These are phyloP conservation scores for Pleurotus sapidus DNA, from an alignment of 768 basidiomycete genomes.

Conservation along the genomic window DNA sequence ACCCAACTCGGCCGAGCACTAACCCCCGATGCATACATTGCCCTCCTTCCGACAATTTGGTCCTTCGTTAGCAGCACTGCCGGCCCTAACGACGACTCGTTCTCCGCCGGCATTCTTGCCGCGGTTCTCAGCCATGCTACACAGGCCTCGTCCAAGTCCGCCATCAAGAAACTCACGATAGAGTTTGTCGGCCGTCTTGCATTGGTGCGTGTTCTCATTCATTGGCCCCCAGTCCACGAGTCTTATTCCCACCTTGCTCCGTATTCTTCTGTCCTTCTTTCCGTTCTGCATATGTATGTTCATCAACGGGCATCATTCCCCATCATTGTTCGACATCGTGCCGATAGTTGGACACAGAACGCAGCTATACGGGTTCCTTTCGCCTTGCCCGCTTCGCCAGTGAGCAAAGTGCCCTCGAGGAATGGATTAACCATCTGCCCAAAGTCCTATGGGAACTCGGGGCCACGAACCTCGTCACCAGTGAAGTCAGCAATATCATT, in stretches of 20 bases:
- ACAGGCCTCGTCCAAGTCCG: slow-evolving; percentile 54
- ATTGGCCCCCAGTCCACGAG: neutral
- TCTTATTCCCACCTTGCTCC: neutral
- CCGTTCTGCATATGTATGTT: neutral
- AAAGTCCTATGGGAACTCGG: slow-evolving; percentile 86
- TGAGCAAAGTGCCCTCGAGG: slow-evolving; percentile 35
- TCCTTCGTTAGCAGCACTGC: slow-evolving; percentile 54
- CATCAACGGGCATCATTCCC: neutral
- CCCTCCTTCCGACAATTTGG: slow-evolving; percentile 79
- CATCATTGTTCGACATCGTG: neutral
- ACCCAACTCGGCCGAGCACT: slow-evolving; percentile 49
- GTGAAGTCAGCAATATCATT: slow-evolving; percentile 48
- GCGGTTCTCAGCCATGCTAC: slow-evolving; percentile 68
- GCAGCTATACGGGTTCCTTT: slow-evolving; percentile 50
- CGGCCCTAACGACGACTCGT: slow-evolving; percentile 13
- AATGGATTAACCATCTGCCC: slow-evolving; percentile 78
- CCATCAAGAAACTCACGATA: slow-evolving; percentile 62
- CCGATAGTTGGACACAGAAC: slow-evolving; percentile 57
- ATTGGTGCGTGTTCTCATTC: slow-evolving; percentile 46
- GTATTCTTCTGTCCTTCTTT: neutral
- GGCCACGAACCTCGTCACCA: slow-evolving; percentile 45
- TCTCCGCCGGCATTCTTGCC: slow-evolving; percentile 36
- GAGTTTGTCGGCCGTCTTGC: slow-evolving; percentile 74
- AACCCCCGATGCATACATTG: slow-evolving; percentile 53
- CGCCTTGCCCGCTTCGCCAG: slow-evolving; percentile 25